Conservation (phyloP, 2,329 filamentous ascomycete species). For the Onygenales sp. region DNA sequence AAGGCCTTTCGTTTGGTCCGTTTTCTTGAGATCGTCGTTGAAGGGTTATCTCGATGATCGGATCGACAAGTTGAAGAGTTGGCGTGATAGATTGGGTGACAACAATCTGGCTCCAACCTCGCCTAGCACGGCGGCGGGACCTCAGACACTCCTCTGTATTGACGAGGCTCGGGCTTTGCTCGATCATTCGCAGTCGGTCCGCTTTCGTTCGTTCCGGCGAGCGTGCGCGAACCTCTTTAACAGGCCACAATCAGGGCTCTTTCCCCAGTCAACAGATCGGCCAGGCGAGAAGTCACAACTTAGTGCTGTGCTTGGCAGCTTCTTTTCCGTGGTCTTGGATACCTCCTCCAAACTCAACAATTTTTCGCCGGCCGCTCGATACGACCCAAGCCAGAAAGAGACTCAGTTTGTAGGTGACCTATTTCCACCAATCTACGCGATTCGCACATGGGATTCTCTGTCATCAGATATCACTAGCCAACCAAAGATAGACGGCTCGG, state of each 20-base stretch:
- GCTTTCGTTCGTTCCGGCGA: background rate
- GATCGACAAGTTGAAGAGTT: too few relatives aligned
- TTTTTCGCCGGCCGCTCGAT: background rate
- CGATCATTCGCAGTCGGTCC: background rate
- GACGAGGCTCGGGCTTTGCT: constrained; percentile 1
- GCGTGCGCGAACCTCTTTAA: background rate
- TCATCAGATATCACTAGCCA: background rate
- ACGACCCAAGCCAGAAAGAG: constrained; percentile 1
- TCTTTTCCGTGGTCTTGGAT: constrained; percentile 3
- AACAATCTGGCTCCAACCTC: too few relatives aligned
- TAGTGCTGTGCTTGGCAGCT: background rate
- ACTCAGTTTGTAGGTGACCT: background rate
- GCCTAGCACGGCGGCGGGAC: too few relatives aligned
- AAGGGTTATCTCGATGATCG: too few relatives aligned
- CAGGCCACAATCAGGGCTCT: background rate
- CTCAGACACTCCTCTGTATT: background rate
- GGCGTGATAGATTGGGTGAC: too few relatives aligned
- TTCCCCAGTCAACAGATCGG: too few relatives aligned
- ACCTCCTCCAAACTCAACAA: constrained; percentile 1
- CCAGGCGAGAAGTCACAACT: too few relatives aligned
- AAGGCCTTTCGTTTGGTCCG: too few relatives aligned
- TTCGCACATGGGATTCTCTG: background rate
- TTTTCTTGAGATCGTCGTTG: too few relatives aligned
- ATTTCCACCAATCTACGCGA: constrained; percentile 2
- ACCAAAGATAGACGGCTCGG: too few relatives aligned